Percentiles rank a stretch among this genome's conserved stretches.
phyloP scores from a whole-genome alignment of 495 filamentous ascomycete species.

The Friedmanniomyces simplex region DNA sequence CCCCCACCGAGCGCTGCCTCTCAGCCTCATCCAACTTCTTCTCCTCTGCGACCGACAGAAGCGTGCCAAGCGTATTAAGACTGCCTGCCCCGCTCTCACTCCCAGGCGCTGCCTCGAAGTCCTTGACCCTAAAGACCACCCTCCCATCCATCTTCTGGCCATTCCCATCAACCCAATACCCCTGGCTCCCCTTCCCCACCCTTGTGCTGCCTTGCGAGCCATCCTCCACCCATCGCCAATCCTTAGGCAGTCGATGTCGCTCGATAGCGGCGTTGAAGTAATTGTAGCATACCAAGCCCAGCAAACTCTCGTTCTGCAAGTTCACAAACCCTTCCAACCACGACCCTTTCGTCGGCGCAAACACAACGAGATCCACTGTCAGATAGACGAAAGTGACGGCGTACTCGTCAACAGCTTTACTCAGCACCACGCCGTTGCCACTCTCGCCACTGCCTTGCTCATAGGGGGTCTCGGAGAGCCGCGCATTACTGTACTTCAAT shows the following conservation, averaged over 20 bases:
- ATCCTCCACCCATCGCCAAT: constrained; percentile 50
- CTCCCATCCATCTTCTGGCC: constrained; percentile 52
- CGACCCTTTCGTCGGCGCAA: constrained; percentile 49
- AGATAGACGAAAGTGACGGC: constrained; percentile 58
- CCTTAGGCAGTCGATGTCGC: constrained; percentile 50
- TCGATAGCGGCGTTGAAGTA: constrained; percentile 66
- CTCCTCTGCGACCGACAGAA: constrained; percentile 4
- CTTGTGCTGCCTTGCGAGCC: constrained; percentile 4
- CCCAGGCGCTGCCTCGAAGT: constrained; percentile 45
- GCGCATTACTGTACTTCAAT: constrained; percentile 55
- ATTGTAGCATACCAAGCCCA: constrained; percentile 63
- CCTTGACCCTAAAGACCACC: constrained; percentile 51
- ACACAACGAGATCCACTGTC: constrained; percentile 62
- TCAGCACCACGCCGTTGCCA: constrained; percentile 37
- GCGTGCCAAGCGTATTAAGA: constrained; percentile 12
- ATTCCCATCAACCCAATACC: constrained; percentile 52
- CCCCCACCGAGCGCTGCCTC: constrained; percentile 1
- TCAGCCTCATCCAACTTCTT: constrained; percentile 3
- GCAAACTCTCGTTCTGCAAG: constrained; percentile 59
- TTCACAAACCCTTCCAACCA: constrained; percentile 58
- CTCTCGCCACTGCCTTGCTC: constrained; percentile 21
- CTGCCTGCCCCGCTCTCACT: constrained; percentile 6
- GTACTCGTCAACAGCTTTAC: constrained; percentile 54
- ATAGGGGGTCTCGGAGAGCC: constrained; percentile 27
- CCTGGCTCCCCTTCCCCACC: constrained; percentile 29